A percentile compares a stretch with the other conserved stretches of the same genome.
These are phyloP conservation scores for Lentinula edodes DNA, from an alignment of 768 basidiomycete genomes.

Conservation along the genomic window DNA sequence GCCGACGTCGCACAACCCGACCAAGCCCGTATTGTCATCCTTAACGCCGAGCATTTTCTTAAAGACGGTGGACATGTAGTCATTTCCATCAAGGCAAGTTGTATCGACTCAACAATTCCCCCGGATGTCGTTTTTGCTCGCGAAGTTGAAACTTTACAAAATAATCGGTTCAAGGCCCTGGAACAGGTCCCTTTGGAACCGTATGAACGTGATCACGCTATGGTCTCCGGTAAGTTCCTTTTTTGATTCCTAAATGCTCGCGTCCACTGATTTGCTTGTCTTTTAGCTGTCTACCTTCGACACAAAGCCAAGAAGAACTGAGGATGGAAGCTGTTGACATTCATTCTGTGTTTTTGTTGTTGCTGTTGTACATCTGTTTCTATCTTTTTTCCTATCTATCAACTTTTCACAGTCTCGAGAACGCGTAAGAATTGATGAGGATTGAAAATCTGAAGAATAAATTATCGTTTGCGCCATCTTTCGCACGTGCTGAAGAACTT, in stretches of 20 bases:
- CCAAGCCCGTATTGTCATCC: conserved; percentile 92
- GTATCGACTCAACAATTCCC: conserved; percentile 94
- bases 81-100: conserved; percentile 98
- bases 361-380: conserved; percentile 1
- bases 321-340: not conserved
- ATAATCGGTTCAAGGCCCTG: conserved; percentile 81
- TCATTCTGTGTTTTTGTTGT: conserved; percentile 5
- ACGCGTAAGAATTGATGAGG: not conserved
- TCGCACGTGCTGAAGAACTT: not conserved
- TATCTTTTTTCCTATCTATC: not conserved
- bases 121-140: conserved; percentile 85
- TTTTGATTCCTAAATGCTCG: not conserved
- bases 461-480: not conserved
- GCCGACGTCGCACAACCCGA: conserved; percentile 98
- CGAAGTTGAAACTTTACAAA: conserved; percentile 79
- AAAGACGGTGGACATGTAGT: conserved; percentile 90
- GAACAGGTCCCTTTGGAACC: conserved; percentile 96
- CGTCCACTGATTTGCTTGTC: not conserved
- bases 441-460: not conserved
- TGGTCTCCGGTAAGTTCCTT: conserved; percentile 66
- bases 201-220: conserved; percentile 87
- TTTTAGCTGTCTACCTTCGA: conserved; percentile 5
- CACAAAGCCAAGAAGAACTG: conserved; percentile 4
- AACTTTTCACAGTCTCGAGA: conserved; percentile 1
- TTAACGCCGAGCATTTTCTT: conserved; percentile 93